These are phyloP conservation scores for Globisporangium ultimum DNA, from an alignment of 352 stramenopile genomes.

Conservation along the genomic window DNA sequence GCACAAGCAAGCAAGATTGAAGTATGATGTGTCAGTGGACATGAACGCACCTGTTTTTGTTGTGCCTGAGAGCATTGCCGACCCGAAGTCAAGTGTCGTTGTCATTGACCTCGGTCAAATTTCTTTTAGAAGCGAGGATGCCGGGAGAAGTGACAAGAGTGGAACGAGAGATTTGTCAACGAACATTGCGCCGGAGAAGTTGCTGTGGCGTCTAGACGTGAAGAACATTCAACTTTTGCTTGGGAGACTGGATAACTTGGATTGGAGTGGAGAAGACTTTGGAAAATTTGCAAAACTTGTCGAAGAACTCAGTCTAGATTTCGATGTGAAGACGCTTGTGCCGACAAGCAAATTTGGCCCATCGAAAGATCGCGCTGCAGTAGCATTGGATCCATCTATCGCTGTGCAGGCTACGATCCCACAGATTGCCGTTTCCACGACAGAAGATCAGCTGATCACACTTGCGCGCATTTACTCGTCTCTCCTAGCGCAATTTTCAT, in stretches of 20 bases:
- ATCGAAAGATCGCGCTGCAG: slow-evolving; percentile 5
- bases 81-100: slow-evolving; percentile 37
- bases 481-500: slow-evolving; percentile 10
- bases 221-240: slow-evolving; percentile 60
- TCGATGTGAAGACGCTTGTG: slow-evolving; percentile 43
- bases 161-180: background rate
- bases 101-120: slow-evolving; percentile 73
- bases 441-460: slow-evolving; percentile 15
- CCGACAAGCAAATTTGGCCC: slow-evolving; percentile 3
- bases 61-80: slow-evolving; percentile 45
- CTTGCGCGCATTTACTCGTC: slow-evolving; percentile 21
- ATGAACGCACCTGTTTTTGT: slow-evolving; percentile 77
- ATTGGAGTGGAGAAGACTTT: slow-evolving; percentile 39
- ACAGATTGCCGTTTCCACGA: slow-evolving; percentile 15
- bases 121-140: slow-evolving; percentile 50
- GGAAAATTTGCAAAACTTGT: slow-evolving; percentile 42
- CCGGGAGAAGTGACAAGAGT: background rate
- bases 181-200: slow-evolving; percentile 17
- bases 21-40: slow-evolving; percentile 69
- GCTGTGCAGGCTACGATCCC: slow-evolving; percentile 17
- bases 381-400: slow-evolving; percentile 3
- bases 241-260: slow-evolving; percentile 32
- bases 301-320: slow-evolving; percentile 57
- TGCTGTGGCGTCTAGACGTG: slow-evolving; percentile 63
- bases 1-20: slow-evolving; percentile 8